Base-by-base conservation (phyloP, 1,139 yeast genomes). In the Candida anutae region DNA sequence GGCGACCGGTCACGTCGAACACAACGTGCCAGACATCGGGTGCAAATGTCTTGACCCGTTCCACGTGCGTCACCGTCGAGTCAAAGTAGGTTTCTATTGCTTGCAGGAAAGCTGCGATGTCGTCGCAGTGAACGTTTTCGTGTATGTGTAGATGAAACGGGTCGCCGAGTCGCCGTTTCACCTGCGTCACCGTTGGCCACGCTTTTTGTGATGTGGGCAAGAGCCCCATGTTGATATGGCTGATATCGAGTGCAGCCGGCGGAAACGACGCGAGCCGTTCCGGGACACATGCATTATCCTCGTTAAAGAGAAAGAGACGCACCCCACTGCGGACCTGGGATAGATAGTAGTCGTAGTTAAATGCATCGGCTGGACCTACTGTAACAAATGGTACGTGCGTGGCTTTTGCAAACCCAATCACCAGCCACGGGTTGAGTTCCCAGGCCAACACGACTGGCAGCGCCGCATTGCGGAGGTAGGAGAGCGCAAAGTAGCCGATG, bases 341-440 rank as follows among this genome's bases (percentile, higher is more conserved):
- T 5, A 27, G 26, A 21, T 36, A 46, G 3, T 34, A 25, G 1
- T 40, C 42, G 17, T 36, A 37, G 14, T 45, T 31, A 22, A 67
- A 59, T 0, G 18, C 23, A 17, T 69, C 71, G 5, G 44, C 40
- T 8, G 19, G 19, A n/a, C n/a, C n/a, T n/a, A n/a, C n/a, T n/a
- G n/a, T n/a, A n/a, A n/a, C n/a, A n/a, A n/a, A n/a, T n/a, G n/a
- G n/a, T n/a, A n/a, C n/a, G 2, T 34, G 35, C 1, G 29, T 32
- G 1, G 87, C 87, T 24, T 75, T 56, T 2, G 54, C 43, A 22
- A 84, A 58, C 0, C 94, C 95, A 40, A 77, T 75, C 5, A 80
- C 68, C 26, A 93, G 80, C 93, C 90, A 84, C 1, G 87, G 84
- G 44, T 85, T 85, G 25, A 85, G 55, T 39, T 85, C 95, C 85